phyloP scores from a whole-genome alignment of 805 yeast species.

The Wickerhamiella alocasiicola region DNA sequence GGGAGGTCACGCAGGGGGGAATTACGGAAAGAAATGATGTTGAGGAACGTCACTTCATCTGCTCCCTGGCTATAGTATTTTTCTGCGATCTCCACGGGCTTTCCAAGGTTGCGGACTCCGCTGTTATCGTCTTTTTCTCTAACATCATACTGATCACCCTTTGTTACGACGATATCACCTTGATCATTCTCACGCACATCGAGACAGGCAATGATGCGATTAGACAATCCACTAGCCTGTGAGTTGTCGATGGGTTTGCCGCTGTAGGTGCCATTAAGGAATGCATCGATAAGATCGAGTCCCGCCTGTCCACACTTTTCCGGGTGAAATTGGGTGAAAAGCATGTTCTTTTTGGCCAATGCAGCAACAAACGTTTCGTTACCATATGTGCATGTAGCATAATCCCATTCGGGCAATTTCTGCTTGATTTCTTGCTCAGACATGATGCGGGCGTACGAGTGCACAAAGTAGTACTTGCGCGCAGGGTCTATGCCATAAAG shows the following conservation, averaged over 20 bases:
- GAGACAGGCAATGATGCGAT: slow-evolving; percentile 88
- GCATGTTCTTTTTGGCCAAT: slow-evolving; percentile 56
- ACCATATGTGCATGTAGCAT: slow-evolving; percentile 64
- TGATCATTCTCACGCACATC: slow-evolving; percentile 92
- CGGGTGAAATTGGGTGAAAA: slow-evolving; percentile 99
- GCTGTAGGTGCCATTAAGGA: slow-evolving; percentile 40
- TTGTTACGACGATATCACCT: slow-evolving; percentile 95
- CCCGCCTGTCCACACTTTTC: slow-evolving; percentile 95
- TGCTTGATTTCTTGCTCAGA: slow-evolving; percentile 22
- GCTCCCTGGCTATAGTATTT: slow-evolving; percentile 90
- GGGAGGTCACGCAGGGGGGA: slow-evolving; percentile 90
- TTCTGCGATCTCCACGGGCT: slow-evolving; percentile 90
- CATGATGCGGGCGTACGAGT: slow-evolving; percentile 61
- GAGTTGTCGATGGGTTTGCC: slow-evolving; percentile 16
- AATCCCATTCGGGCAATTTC: slow-evolving; percentile 48
- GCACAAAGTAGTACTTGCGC: slow-evolving; percentile 84
- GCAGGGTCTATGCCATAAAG: slow-evolving; percentile 54
- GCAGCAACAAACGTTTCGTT: slow-evolving; percentile 76
- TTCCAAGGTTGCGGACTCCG: slow-evolving; percentile 78
- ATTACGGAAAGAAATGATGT: slow-evolving; percentile 90
- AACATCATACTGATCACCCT: slow-evolving; percentile 97
- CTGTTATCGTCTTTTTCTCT: slow-evolving; percentile 52
- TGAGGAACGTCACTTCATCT: slow-evolving; percentile 88
- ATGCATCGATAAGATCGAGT: slow-evolving; percentile 57
- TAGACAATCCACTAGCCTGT: slow-evolving; percentile 47